phyloP scores from a whole-genome alignment of 306 rosid species.

The Quercus suber region DNA sequence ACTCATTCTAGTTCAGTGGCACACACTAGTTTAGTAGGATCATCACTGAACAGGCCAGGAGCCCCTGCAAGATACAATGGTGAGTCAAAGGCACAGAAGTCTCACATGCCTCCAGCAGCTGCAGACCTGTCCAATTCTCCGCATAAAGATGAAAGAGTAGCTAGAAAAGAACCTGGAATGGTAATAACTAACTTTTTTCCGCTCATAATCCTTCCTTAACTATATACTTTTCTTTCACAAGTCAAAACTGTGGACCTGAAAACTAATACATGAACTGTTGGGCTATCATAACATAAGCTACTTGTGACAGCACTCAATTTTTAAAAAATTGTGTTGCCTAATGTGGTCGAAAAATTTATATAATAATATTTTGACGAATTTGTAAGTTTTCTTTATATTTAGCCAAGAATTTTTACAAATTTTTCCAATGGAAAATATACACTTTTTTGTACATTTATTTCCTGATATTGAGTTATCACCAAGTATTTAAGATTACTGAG shows the following conservation, averaged over 20 bases:
- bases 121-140: constrained; percentile 36
- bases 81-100: constrained; percentile 44
- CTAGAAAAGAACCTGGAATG: constrained; percentile 34
- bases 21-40: constrained; percentile 27
- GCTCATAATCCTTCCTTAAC: not conserved
- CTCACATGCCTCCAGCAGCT: constrained; percentile 37
- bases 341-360: not conserved
- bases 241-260: not conserved
- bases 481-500: not conserved
- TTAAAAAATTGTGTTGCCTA: not conserved
- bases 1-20: constrained; percentile 41
- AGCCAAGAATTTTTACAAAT: not conserved
- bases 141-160: constrained; percentile 30
- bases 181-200: constrained; percentile 35
- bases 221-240: not conserved
- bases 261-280: not conserved
- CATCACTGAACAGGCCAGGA: constrained; percentile 34
- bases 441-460: not conserved
- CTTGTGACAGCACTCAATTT: not conserved
- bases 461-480: not conserved
- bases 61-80: constrained; percentile 29
- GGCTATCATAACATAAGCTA: not conserved
- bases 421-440: not conserved
- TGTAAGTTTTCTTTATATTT: not conserved
- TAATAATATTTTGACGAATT: not conserved